Conservation (phyloP, 83 land plant genomes). For the Picea abies region DNA sequence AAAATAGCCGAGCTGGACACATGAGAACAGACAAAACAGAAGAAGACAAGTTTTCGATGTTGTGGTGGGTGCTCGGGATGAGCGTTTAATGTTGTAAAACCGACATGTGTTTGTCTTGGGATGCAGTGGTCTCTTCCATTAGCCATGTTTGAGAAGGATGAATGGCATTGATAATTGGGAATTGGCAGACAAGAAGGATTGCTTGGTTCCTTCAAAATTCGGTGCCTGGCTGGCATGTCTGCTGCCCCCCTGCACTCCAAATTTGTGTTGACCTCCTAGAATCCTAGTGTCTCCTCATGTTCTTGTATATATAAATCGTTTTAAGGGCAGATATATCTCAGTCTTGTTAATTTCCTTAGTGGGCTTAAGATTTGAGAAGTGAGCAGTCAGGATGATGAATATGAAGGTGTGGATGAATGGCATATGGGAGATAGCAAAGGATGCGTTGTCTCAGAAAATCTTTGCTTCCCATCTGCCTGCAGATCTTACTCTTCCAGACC, state of each 20-base stretch:
- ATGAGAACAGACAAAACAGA: background rate
- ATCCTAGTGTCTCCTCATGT: too few relatives aligned
- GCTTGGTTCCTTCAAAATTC: background rate
- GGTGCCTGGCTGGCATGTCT: background rate
- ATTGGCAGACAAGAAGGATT: background rate
- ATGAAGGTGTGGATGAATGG: conserved; percentile 20
- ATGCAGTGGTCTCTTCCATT: background rate
- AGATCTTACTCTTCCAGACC: conserved; percentile 26
- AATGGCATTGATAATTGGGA: background rate
- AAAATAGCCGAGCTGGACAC: background rate
- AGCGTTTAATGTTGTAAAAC: background rate
- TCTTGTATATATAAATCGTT: too few relatives aligned
- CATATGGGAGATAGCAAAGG: conserved; percentile 23
- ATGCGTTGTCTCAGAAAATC: conserved; percentile 19
- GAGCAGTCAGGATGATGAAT: conserved; percentile 11
- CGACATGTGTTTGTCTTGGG: too few relatives aligned
- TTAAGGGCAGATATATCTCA: background rate
- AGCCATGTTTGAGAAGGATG: background rate
- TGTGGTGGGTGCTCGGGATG: background rate
- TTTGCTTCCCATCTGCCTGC: conserved; percentile 32
- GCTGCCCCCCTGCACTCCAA: too few relatives aligned
- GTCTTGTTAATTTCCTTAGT: background rate
- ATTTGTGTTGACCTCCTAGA: too few relatives aligned
- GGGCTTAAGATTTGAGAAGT: background rate
- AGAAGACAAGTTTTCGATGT: background rate